phyloP scores from a whole-genome alignment of 805 yeast species.

The Teunomyces lycoperdinae region DNA sequence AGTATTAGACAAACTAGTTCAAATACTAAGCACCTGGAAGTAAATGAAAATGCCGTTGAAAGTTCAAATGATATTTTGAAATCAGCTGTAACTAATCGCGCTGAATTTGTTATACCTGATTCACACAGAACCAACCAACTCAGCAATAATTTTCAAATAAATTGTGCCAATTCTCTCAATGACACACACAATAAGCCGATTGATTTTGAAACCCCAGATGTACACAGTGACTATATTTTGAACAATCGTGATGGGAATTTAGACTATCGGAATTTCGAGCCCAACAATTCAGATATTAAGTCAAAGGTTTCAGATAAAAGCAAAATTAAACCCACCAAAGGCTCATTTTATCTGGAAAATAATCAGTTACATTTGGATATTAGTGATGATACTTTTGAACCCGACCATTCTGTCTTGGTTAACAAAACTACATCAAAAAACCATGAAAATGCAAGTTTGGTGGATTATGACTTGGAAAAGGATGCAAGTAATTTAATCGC shows the following conservation, averaged over 20 bases:
- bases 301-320: neutral
- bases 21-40: too few relatives aligned
- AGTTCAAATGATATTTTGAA: too few relatives aligned
- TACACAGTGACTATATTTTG: neutral
- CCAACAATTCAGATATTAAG: neutral
- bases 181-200: too few relatives aligned
- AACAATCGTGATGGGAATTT: neutral
- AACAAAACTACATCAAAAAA: neutral
- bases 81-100: too few relatives aligned
- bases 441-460: neutral
- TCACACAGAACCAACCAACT: too few relatives aligned
- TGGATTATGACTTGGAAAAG: neutral
- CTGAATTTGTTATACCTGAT: too few relatives aligned
- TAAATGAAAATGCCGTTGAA: too few relatives aligned
- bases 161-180: too few relatives aligned
- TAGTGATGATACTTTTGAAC: neutral
- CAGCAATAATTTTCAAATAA: too few relatives aligned
- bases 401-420: neutral
- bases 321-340: neutral
- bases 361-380: neutral
- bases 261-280: neutral
- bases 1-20: too few relatives aligned
- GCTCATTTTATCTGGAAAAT: too few relatives aligned
- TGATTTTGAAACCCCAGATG: neutral
- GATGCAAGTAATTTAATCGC: neutral